Conservation (phyloP, 2,329 filamentous ascomycete species). For the Apiospora marii region DNA sequence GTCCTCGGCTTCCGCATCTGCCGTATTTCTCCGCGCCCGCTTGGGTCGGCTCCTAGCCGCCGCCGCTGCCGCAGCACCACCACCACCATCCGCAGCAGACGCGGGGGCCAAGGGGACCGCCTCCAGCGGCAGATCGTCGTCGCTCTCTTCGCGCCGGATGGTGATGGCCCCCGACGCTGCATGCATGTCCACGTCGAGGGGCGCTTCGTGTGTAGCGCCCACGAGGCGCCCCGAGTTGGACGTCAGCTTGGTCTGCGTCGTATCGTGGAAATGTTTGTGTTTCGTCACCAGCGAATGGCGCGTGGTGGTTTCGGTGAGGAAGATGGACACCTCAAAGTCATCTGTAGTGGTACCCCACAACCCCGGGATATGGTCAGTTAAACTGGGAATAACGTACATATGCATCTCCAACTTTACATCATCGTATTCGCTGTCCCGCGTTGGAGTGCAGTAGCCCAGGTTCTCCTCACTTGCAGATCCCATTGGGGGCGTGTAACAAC, state of each 20-base stretch:
- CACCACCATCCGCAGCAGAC: slow-evolving; percentile 37
- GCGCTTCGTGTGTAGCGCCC: slow-evolving; percentile 60
- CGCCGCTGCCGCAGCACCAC: slow-evolving; percentile 28
- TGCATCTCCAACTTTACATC: background rate
- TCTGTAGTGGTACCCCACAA: slow-evolving; percentile 60
- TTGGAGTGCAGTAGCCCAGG: background rate
- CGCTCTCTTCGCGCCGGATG: slow-evolving; percentile 64
- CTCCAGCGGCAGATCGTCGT: slow-evolving; percentile 64
- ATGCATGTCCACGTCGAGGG: slow-evolving; percentile 58
- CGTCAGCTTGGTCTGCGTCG: slow-evolving; percentile 57
- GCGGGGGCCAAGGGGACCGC: slow-evolving; percentile 58
- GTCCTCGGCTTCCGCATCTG: slow-evolving; percentile 29
- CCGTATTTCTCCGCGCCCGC: slow-evolving; percentile 42
- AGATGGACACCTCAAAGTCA: slow-evolving; percentile 95
- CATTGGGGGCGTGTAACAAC: slow-evolving; percentile 10
- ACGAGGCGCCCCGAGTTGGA: slow-evolving; percentile 71
- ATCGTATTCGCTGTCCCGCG: background rate
- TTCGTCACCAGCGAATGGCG: slow-evolving; percentile 88
- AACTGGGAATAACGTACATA: background rate
- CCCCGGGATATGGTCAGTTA: slow-evolving; percentile 7
- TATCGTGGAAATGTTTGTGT: slow-evolving; percentile 78
- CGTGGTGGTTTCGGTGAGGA: slow-evolving; percentile 85
- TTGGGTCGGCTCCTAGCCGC: slow-evolving; percentile 39
- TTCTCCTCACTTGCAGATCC: background rate
- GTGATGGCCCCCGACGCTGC: slow-evolving; percentile 44